Evolutionary conservation across 208 protist genomes (phyloP).

Genomic region (Leishmania turanica): DNA sequence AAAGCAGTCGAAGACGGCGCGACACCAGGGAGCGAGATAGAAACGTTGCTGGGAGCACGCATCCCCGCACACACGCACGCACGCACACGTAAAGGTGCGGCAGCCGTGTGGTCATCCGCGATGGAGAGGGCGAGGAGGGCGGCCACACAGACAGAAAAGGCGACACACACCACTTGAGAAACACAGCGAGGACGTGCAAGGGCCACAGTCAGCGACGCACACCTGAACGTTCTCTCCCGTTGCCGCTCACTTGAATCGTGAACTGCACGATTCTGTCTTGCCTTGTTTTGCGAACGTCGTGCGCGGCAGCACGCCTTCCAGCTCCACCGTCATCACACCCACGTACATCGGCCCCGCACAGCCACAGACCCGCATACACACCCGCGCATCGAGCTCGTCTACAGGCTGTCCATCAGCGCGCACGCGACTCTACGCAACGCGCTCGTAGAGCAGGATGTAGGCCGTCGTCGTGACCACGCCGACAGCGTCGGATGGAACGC

Average conservation of each 20-base stretch:
- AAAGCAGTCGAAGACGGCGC: neutral
- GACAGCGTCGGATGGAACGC: slow-evolving; percentile 60
- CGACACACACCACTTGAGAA: neutral
- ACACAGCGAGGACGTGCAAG: neutral
- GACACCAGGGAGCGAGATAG: neutral
- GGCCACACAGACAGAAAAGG: neutral
- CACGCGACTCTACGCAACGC: slow-evolving; percentile 52
- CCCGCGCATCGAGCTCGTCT: neutral
- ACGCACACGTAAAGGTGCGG: slow-evolving; percentile 9
- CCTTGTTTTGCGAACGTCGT: neutral
- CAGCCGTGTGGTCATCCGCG: neutral
- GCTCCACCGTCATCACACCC: neutral
- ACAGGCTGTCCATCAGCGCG: neutral
- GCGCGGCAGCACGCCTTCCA: neutral
- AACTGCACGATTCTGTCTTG: neutral
- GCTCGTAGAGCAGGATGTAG: slow-evolving; percentile 90
- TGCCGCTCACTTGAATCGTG: neutral
- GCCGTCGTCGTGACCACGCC: slow-evolving; percentile 77
- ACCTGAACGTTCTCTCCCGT: too few relatives aligned
- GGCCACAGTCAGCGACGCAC: too few relatives aligned
- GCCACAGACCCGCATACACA: neutral
- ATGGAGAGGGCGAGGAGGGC: neutral
- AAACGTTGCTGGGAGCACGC: neutral
- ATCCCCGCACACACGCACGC: neutral
- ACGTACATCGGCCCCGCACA: neutral